These are phyloP conservation scores for Colletotrichum orchidophilum DNA, from an alignment of 2,329 filamentous ascomycete species.

Conservation along the genomic window DNA sequence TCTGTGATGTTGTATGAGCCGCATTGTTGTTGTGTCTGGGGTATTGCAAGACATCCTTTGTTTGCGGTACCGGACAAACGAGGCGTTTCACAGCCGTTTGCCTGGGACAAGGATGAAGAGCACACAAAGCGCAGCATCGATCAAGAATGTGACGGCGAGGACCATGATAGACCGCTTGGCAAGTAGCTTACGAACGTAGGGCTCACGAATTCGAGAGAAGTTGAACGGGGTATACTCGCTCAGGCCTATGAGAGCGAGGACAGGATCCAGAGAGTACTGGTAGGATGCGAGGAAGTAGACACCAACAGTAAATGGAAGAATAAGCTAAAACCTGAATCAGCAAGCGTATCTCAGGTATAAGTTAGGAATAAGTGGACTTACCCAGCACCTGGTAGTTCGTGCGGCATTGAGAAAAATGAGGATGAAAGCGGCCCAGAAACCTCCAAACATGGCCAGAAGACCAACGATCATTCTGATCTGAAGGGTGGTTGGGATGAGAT, in stretches of 20 bases:
- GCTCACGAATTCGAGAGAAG: conserved; percentile 88
- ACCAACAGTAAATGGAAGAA: conserved; percentile 91
- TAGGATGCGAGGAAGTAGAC: conserved; percentile 91
- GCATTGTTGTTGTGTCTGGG: neutral
- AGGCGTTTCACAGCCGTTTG: conserved; percentile 70
- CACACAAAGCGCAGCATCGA: conserved; percentile 84
- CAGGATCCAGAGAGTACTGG: conserved; percentile 93
- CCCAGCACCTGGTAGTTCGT: conserved; percentile 82
- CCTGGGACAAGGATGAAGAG: conserved; percentile 96
- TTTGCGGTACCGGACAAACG: conserved; percentile 1
- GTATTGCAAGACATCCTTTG: conserved; percentile 6
- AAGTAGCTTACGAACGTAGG: conserved; percentile 88
- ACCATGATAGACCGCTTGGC: conserved; percentile 86
- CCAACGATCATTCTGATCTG: conserved; percentile 87
- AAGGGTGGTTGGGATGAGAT: conserved; percentile 90
- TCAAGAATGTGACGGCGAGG: conserved; percentile 75
- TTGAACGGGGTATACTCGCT: conserved; percentile 98
- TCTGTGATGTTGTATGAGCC: neutral
- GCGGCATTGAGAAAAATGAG: conserved; percentile 89
- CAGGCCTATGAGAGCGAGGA: conserved; percentile 86
- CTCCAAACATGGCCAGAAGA: conserved; percentile 86
- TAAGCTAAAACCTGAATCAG: conserved; percentile 54
- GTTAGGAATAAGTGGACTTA: conserved; percentile 59
- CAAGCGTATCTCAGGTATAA: neutral
- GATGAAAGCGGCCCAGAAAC: conserved; percentile 92